Conservation (phyloP, 352 stramenopile genomes). For the Albugo candida region DNA sequence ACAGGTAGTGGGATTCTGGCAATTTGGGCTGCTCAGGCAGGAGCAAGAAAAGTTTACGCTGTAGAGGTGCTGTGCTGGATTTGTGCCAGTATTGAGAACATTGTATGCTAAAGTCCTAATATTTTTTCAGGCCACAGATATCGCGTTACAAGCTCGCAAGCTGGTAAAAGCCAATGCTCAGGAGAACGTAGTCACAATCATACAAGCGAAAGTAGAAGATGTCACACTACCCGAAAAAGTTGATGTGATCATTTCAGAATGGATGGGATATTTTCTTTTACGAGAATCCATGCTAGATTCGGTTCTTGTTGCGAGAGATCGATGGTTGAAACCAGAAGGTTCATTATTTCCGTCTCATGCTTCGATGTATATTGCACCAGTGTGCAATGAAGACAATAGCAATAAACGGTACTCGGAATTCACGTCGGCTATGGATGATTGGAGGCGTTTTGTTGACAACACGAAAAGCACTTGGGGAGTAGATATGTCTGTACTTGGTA, state of each 20-base stretch:
- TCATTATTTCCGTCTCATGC: conserved; percentile 97
- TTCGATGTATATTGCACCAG: conserved; percentile 95
- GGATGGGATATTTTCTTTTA: conserved; percentile 99
- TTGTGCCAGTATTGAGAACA: neutral
- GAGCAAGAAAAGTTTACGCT: conserved; percentile 95
- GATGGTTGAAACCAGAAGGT: conserved; percentile 90
- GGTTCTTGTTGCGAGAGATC: conserved; percentile 90
- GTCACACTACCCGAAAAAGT: conserved; percentile 94
- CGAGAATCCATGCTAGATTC: conserved; percentile 99
- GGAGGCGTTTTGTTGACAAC: conserved; percentile 74
- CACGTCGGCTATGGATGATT: conserved; percentile 67
- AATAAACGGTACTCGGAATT: conserved; percentile 75
- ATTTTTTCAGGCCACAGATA: conserved; percentile 85
- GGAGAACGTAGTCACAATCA: conserved; percentile 94
- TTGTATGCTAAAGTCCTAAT: neutral
- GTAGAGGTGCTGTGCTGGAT: conserved; percentile 38
- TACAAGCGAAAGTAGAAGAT: conserved; percentile 97
- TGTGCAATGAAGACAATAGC: conserved; percentile 86
- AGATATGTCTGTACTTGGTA: conserved; percentile 88
- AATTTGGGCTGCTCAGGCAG: conserved; percentile 96
- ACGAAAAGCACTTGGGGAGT: conserved; percentile 92
- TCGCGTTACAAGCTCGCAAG: conserved; percentile 89
- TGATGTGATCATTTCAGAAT: conserved; percentile 99
- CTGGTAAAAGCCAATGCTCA: conserved; percentile 94
- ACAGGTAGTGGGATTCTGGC: conserved; percentile 97